Evolutionary conservation across 768 basidiomycete genomes (phyloP), one percentile per base, ranked within the genome.

Genomic region (Mycena amicta): DNA sequence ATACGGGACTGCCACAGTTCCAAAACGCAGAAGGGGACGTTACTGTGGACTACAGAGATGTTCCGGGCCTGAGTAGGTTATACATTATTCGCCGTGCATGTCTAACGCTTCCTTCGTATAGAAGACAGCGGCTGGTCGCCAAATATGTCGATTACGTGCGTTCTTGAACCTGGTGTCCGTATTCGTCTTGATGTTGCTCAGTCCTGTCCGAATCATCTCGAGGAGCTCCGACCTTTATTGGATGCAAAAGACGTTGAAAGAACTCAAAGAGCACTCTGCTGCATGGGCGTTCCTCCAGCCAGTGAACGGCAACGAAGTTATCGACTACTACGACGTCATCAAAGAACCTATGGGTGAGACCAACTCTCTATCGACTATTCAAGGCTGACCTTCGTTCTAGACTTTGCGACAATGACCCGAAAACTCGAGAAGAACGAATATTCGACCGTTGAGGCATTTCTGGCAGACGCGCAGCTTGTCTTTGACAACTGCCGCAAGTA

Each of bases 111-210:
- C n/a, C n/a, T n/a, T n/a, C n/a, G n/a, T n/a, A n/a, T n/a, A 94
- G 93, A 84, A 40, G 94, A 96, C 72, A 93, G 89, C 57, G 94
- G 95, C 1, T 98, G 97, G 97, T 91, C 88, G 43, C 86, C 88
- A 8, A 87, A 86, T 55, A 89, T 94, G 83, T 82, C 86, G 55
- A 78, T 86, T 45, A 80, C 80, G 90, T 93, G 71, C 70, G 87
- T 75, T 15, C n/a, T 52, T 15, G 13, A 33, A 37, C 23, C 2
- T 23, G 13, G n/a, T 26, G 2, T 18, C 23, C 28, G 16, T n/a
- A n/a, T n/a, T 22, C 31, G 1, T 61, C 43, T 49, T 22, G 28
- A 41, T 53, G 55, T 22, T 50, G 8, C 33, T 20, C 50, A 80
- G 77, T 37, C 68, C 70, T 50, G 68, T 70, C n/a, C 74, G 75